Conservation (phyloP, 2,329 filamentous ascomycete genomes). For the Dactylellina leptospora region DNA sequence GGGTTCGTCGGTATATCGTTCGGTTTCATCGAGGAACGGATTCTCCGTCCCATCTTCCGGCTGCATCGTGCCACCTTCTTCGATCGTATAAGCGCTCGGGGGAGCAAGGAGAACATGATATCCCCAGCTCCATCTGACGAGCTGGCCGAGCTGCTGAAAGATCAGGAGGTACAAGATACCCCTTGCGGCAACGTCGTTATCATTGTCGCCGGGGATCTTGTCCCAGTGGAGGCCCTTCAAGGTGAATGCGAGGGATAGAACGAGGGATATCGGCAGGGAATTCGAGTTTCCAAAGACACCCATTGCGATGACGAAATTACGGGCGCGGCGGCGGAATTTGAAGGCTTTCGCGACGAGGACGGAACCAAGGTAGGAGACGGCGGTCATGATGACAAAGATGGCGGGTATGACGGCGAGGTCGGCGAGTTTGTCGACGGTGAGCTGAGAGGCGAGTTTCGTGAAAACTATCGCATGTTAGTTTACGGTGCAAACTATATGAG, state of each 20-base stretch:
- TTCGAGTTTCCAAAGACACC: slow-evolving; percentile 94
- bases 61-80: slow-evolving; percentile 60
- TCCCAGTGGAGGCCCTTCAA: slow-evolving; percentile 93
- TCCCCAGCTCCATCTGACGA: slow-evolving; percentile 97
- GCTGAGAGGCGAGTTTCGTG: slow-evolving; percentile 92
- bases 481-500: not conserved
- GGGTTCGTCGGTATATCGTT: slow-evolving; percentile 59
- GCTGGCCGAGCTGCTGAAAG: slow-evolving; percentile 95
- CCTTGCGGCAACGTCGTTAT: slow-evolving; percentile 90
- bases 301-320: slow-evolving; percentile 97
- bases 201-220: slow-evolving; percentile 87
- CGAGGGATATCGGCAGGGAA: slow-evolving; percentile 93
- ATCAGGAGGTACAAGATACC: slow-evolving; percentile 95
- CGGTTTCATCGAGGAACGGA: slow-evolving; percentile 61
- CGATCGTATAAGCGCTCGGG: slow-evolving; percentile 75
- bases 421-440: slow-evolving; percentile 86
- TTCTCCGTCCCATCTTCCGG: slow-evolving; percentile 62
- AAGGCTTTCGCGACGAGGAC: slow-evolving; percentile 76
- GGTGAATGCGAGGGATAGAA: slow-evolving; percentile 91
- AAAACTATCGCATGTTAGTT: slow-evolving; percentile 72
- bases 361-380: slow-evolving; percentile 83
- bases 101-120: slow-evolving; percentile 94
- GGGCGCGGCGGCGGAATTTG: slow-evolving; percentile 81
- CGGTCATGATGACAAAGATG: slow-evolving; percentile 88
- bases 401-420: slow-evolving; percentile 94